Evolutionary conservation across 2,329 filamentous ascomycete genomes (phyloP).

Genomic region (Zopfia rhizophila): DNA sequence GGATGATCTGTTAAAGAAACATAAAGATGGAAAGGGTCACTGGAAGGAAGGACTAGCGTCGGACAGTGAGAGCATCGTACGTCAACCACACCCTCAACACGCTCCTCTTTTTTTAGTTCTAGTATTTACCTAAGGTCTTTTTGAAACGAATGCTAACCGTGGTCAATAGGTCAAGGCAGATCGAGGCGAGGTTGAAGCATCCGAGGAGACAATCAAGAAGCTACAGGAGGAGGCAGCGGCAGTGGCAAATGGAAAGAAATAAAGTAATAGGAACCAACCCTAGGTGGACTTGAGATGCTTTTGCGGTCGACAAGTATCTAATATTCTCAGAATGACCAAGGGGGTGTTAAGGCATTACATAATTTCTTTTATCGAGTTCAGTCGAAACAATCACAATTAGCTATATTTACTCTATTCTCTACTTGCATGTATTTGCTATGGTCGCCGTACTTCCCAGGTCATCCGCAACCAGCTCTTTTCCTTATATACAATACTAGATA

Average conservation of each 20-base stretch:
- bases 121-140: neutral
- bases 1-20: constrained; percentile 55
- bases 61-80: constrained; percentile 54
- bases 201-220: constrained; percentile 56
- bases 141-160: neutral
- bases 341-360: no score
- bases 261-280: no score
- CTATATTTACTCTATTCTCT: no score
- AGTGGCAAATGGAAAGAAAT: constrained; percentile 34
- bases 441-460: no score
- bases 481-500: no score
- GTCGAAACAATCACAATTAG: no score
- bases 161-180: constrained; percentile 54
- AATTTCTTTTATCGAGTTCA: no score
- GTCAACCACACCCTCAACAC: constrained; percentile 18
- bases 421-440: no score
- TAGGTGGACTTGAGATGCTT: no score
- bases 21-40: constrained; percentile 55
- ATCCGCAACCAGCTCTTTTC: no score
- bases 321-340: no score
- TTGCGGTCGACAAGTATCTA: no score
- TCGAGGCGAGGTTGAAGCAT: constrained; percentile 52
- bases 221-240: constrained; percentile 58
- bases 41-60: constrained; percentile 58
- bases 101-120: neutral